Evolutionary conservation across 179 eudicot genomes (phyloP).

Genomic region (Spergularia azorica): DNA sequence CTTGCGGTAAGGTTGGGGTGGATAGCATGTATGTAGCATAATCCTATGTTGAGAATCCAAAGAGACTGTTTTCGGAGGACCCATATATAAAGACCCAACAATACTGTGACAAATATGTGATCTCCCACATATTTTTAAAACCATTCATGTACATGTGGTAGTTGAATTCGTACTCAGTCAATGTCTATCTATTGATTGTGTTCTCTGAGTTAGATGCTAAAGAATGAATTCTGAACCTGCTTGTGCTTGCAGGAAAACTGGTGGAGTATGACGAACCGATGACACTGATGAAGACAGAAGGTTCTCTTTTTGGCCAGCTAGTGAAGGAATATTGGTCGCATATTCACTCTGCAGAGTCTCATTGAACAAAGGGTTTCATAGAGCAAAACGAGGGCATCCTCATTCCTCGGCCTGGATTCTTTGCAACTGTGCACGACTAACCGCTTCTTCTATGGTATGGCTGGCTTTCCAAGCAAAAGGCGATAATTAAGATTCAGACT

Average conservation of each 20-base stretch:
- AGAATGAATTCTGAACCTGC: background rate
- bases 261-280: constrained; percentile 78
- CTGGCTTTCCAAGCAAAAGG: background rate
- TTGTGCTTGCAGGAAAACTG: constrained; percentile 51
- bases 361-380: constrained; percentile 23
- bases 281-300: constrained; percentile 66
- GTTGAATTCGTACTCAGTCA: too few species aligned
- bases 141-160: too few species aligned
- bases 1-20: too few species aligned
- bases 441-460: background rate
- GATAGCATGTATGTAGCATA: too few species aligned
- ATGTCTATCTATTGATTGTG: background rate
- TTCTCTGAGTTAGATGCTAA: background rate
- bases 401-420: background rate
- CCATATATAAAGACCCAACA: too few species aligned
- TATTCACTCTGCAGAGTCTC: constrained; percentile 52
- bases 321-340: constrained; percentile 85
- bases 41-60: too few species aligned
- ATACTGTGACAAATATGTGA: too few species aligned
- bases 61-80: too few species aligned
- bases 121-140: too few species aligned
- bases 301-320: constrained; percentile 62
- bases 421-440: background rate
- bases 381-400: background rate
- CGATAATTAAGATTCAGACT: background rate